Evolutionary conservation across 371 early-diverging fungal species (phyloP), one percentile per base, ranked within the genome.

Genomic region (Thermomucor indicae-seudaticae): DNA sequence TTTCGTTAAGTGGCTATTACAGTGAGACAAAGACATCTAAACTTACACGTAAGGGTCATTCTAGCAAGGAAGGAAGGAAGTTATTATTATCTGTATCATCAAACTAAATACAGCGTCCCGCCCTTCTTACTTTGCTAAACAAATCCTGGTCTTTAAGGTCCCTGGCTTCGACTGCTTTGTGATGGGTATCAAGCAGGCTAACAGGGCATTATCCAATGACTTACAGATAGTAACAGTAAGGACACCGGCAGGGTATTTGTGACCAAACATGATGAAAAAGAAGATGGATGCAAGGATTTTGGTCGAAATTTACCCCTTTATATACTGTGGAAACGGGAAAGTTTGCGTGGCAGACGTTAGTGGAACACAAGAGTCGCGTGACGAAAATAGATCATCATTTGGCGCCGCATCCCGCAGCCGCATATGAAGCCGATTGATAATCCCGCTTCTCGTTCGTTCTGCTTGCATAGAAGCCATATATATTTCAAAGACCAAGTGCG

Each of bases 131-230:
- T 38, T 62, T 59, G 30, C 70, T 58, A 47, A 23, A 51, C 37
- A 49, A 34, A 43, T 70, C 70, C 55, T 65, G 59, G 34, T 55
- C 55, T 27, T 70, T 32, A 25, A 70, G 55, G 24, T 65, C 54
- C 31, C 56, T 56, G 28, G 53, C 70, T 62, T 70, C 70, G 32
- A 70, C 57, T 57, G 29, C 8, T 1, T 31, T 25, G 3, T 4
- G 25, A 34, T 1, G 32, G 8, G 25, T 11, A 39, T 17, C 27
- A 27, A n/a, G 24, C 17, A 8, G 25, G 25, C 0, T 27, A 38
- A 29, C 3, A 43, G 37, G 14, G 27, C 19, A 31, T 29, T 20
- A 28, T 8, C 40, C 8, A n/a, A 40, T 16, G 2, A 50, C 57
- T 40, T 57, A 57, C 57, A 40, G 23, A 70, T 28, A n/a, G 52